Percentiles rank a stretch among this genome's conserved stretches.
These are phyloP conservation scores for Auricularia cornea DNA, from an alignment of 768 basidiomycete genomes.

Conservation along the genomic window DNA sequence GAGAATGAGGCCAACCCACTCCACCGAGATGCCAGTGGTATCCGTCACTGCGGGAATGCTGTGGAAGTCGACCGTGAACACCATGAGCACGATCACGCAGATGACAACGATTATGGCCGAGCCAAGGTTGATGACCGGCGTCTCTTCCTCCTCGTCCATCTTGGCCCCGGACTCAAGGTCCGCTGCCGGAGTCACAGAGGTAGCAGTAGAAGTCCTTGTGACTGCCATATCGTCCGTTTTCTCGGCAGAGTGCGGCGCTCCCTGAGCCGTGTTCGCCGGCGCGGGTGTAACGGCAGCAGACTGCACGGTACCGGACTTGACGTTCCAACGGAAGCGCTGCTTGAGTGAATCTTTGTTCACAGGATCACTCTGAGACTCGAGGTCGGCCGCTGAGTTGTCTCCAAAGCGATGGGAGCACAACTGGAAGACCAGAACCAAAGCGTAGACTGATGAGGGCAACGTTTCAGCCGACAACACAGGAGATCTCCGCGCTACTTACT, in stretches of 20 bases:
- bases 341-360: background rate
- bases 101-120: conserved; percentile 49
- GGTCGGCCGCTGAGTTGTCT: conserved; percentile 18
- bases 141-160: conserved; percentile 37
- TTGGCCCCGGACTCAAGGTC: background rate
- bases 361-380: conserved; percentile 18
- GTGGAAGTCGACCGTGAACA: conserved; percentile 53
- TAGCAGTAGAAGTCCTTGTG: no score
- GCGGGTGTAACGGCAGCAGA: no score
- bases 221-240: background rate
- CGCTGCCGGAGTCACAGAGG: no score
- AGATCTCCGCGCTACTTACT: conserved; percentile 19
- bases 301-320: background rate
- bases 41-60: conserved; percentile 70
- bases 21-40: conserved; percentile 49
- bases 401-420: conserved; percentile 66
- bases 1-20: conserved; percentile 85
- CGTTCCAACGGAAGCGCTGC: background rate
- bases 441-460: conserved; percentile 51
- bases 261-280: no score
- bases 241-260: background rate
- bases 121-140: conserved; percentile 50
- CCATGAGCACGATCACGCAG: conserved; percentile 53
- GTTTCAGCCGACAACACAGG: no score
- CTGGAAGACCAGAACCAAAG: conserved; percentile 69